These are phyloP conservation scores for Graphilbum ipis-grandicollis DNA, from an alignment of 2,329 filamentous ascomycete species.

Conservation along the genomic window DNA sequence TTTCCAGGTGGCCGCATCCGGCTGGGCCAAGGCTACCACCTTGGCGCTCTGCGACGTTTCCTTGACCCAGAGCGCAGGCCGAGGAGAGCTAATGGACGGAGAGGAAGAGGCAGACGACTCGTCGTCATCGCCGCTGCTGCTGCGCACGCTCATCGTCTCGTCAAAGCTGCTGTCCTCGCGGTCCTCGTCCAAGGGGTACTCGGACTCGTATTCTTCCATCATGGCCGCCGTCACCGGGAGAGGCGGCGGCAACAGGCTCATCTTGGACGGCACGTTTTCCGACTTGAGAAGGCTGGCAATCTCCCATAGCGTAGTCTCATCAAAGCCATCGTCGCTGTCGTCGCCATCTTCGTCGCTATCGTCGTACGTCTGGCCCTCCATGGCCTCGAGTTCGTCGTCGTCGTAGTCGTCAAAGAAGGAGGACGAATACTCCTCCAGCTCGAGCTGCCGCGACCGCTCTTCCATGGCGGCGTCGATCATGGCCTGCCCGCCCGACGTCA, in stretches of 20 bases:
- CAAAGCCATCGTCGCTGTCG: conserved; percentile 34
- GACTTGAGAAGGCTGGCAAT: conserved; percentile 41
- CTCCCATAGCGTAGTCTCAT: conserved; percentile 45
- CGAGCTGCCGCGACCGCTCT: conserved; percentile 17
- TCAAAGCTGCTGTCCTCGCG: too few species aligned
- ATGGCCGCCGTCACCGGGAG: conserved; percentile 3
- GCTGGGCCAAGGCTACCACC: too few species aligned
- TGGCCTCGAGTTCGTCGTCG: conserved; percentile 27
- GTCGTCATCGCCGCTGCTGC: too few species aligned
- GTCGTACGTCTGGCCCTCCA: conserved; percentile 15
- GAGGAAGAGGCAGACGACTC: not conserved
- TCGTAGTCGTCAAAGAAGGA: conserved; percentile 46
- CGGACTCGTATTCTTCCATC: conserved; percentile 17
- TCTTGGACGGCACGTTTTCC: conserved; percentile 30
- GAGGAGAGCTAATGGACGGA: too few species aligned
- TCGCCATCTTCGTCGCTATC: conserved; percentile 18
- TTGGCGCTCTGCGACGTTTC: too few species aligned
- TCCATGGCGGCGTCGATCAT: conserved; percentile 15
- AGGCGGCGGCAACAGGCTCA: conserved; percentile 27
- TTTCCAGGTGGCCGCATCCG: too few species aligned
- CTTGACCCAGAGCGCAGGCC: too few species aligned
- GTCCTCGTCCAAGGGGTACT: conserved; percentile 15
- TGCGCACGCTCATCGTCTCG: too few species aligned
- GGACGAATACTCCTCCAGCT: conserved; percentile 23
- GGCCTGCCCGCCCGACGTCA: conserved; percentile 23